Conservation (phyloP, 441 rosid species). For the Erysimum pusillum region DNA sequence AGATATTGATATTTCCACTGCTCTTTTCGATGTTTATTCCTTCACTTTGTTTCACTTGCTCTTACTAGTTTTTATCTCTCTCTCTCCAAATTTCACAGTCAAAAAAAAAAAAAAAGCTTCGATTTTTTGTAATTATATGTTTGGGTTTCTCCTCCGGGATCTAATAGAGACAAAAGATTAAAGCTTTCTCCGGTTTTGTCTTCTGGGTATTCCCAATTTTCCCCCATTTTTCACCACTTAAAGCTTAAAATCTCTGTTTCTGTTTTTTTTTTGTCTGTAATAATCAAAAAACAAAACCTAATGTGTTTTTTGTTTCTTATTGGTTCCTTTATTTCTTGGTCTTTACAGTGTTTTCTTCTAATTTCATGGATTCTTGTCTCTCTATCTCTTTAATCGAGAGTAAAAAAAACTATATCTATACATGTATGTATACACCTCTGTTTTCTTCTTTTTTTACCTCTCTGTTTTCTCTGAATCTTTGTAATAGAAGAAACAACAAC, state of each 20-base stretch:
- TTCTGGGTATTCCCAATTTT: conserved; percentile 55
- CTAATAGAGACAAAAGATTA: conserved; percentile 57
- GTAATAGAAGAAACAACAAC: conserved; percentile 19
- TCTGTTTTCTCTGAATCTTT: conserved; percentile 10
- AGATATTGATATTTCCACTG: conserved; percentile 80
- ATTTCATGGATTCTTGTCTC: conserved; percentile 50
- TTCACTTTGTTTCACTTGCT: conserved; percentile 71
- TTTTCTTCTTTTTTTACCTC: conserved; percentile 8
- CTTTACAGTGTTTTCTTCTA: conserved; percentile 43
- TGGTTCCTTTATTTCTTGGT: conserved; percentile 36
- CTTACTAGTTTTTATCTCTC: conserved; percentile 57
- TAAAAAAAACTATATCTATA: neutral
- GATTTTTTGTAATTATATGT: conserved; percentile 63
- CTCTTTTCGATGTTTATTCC: conserved; percentile 95
- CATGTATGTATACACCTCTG: conserved; percentile 2
- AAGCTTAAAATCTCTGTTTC: conserved; percentile 35
- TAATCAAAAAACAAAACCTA: conserved; percentile 29
- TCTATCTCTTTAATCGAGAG: neutral
- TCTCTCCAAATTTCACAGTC: conserved; percentile 43
- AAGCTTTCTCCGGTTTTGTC: conserved; percentile 64
- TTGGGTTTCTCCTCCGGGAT: conserved; percentile 49
- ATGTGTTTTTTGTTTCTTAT: conserved; percentile 24
- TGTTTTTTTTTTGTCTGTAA: conserved; percentile 4
- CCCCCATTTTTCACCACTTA: neutral
- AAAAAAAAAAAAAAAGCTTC: neutral